Evolutionary conservation across 768 basidiomycete genomes (phyloP).

Genomic region (Agrocybe praecox): DNA sequence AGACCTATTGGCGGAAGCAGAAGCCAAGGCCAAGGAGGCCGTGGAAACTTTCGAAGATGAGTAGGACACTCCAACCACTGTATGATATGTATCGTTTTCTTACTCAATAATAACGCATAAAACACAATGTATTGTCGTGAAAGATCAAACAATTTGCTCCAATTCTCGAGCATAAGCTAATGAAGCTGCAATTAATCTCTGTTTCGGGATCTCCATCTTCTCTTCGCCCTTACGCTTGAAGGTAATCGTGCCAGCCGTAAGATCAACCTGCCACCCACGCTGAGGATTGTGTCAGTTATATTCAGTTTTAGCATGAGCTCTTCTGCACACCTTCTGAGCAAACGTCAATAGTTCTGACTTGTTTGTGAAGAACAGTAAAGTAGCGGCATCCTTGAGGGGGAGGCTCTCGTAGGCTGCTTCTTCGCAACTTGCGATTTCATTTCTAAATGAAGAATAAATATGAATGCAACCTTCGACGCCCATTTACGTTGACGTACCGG

Average conservation of each 20-base stretch:
- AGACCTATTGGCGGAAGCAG: slow-evolving; percentile 84
- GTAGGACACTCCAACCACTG: slow-evolving; percentile 8
- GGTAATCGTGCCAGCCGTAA: slow-evolving; percentile 66
- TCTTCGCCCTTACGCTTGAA: slow-evolving; percentile 86
- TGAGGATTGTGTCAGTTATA: slow-evolving; percentile 29
- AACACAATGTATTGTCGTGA: slow-evolving; percentile 10
- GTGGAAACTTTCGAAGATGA: slow-evolving; percentile 61
- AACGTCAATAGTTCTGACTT: slow-evolving; percentile 83
- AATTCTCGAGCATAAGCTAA: slow-evolving; percentile 84
- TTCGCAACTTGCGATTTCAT: slow-evolving; percentile 97
- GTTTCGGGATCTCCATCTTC: slow-evolving; percentile 81
- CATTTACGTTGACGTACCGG: slow-evolving; percentile 50
- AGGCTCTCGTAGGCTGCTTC: slow-evolving; percentile 92
- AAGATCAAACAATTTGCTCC: slow-evolving; percentile 82
- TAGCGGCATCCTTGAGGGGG: slow-evolving; percentile 87
- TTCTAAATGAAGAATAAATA: slow-evolving; percentile 45
- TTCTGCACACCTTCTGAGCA: slow-evolving; percentile 62
- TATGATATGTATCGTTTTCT: slow-evolving; percentile 20
- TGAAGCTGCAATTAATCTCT: slow-evolving; percentile 79
- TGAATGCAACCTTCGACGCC: neutral
- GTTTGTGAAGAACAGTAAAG: slow-evolving; percentile 87
- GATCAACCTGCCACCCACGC: slow-evolving; percentile 86
- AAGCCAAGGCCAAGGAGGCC: slow-evolving; percentile 83
- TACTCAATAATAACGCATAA: slow-evolving; percentile 10
- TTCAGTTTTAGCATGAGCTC: slow-evolving; percentile 1